Evolutionary conservation across 257 asterid genomes (phyloP).

Genomic region (Penstemon barbatus): DNA sequence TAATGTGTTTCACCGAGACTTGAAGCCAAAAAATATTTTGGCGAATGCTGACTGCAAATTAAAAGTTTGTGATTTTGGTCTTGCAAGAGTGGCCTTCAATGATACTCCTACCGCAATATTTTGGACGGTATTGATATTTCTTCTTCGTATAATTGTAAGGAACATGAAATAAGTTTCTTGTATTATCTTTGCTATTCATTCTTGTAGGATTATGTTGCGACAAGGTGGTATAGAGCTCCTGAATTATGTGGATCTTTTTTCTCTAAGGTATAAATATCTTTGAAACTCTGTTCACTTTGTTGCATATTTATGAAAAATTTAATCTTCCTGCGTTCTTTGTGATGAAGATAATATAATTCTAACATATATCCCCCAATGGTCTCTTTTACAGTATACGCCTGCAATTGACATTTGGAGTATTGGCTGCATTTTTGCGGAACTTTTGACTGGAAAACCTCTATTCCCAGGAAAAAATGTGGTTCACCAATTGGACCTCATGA

Average conservation of each 20-base stretch:
- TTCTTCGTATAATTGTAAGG: neutral
- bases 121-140: constrained; percentile 48
- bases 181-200: constrained; percentile 16
- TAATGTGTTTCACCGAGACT: constrained; percentile 59
- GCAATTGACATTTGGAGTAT: constrained; percentile 98
- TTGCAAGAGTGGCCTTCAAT: constrained; percentile 64
- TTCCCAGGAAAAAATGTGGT: constrained; percentile 98
- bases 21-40: constrained; percentile 61
- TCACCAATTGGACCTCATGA: constrained; percentile 94
- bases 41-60: constrained; percentile 69
- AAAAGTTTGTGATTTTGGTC: constrained; percentile 64
- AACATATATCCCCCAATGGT: constrained; percentile 17
- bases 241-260: constrained; percentile 96
- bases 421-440: constrained; percentile 96
- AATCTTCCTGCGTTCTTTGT: neutral
- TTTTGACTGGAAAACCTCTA: constrained; percentile 85
- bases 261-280: constrained; percentile 67
- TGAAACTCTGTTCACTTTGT: neutral
- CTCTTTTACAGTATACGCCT: constrained; percentile 74
- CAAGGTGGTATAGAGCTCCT: constrained; percentile 98
- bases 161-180: neutral
- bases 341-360: constrained; percentile 17
- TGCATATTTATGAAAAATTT: constrained; percentile 7
- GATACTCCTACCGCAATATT: constrained; percentile 65
- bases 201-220: constrained; percentile 90